These are phyloP conservation scores for Cyclotella choctawhatcheeana DNA, from an alignment of 108 stramenopile genomes.

Conservation along the genomic window DNA sequence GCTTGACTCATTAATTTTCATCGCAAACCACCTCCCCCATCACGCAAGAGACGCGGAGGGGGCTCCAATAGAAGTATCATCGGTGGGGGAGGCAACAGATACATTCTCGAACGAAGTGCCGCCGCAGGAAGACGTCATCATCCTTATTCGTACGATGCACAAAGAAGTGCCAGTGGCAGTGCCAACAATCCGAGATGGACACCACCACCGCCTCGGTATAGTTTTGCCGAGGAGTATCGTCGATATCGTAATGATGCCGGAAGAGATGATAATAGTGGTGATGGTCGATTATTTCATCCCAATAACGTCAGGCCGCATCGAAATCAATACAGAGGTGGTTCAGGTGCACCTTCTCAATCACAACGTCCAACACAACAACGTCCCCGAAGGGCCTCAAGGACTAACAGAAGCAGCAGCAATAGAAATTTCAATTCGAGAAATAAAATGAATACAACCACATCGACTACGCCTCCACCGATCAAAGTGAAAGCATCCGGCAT, in stretches of 20 bases:
- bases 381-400: too few relatives aligned
- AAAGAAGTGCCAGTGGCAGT: neutral
- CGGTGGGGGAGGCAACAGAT: neutral
- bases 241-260: neutral
- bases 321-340: neutral
- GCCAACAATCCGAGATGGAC: neutral
- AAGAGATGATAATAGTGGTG: neutral
- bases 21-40: too few relatives aligned
- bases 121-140: neutral
- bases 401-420: neutral
- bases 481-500: conserved; percentile 10
- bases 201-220: neutral
- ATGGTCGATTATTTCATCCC: neutral
- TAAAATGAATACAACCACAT: neutral
- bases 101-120: neutral
- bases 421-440: too few relatives aligned
- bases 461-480: neutral
- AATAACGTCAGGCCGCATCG: neutral
- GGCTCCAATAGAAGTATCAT: too few relatives aligned
- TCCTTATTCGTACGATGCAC: neutral
- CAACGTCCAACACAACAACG: too few relatives aligned
- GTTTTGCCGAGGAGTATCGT: neutral
- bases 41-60: too few relatives aligned
- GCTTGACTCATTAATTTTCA: too few relatives aligned
- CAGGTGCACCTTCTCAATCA: too few relatives aligned